phyloP scores from a whole-genome alignment of 805 yeast genomes.

The Nakazawaea anatomiae region DNA sequence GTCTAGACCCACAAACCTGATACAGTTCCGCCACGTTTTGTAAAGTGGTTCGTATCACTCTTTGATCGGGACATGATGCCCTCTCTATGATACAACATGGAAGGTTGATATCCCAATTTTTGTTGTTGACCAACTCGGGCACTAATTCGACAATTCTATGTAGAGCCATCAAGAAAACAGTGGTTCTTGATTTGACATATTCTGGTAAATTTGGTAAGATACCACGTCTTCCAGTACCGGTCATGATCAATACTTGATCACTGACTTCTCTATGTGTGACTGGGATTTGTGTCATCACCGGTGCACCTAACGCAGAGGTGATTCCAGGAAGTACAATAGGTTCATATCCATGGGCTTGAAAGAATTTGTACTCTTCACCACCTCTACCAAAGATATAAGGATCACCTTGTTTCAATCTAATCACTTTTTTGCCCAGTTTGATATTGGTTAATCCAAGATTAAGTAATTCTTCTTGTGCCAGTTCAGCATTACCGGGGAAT shows the following conservation, averaged over 20 bases:
- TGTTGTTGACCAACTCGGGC: conserved; percentile 34
- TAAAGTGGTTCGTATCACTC: conserved; percentile 72
- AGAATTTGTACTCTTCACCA: conserved; percentile 81
- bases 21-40: conserved; percentile 66
- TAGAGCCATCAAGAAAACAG: conserved; percentile 84
- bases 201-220: conserved; percentile 74
- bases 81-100: conserved; percentile 88
- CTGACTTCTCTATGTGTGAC: conserved; percentile 90
- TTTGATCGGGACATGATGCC: conserved; percentile 90
- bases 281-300: conserved; percentile 76
- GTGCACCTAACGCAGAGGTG: conserved; percentile 85
- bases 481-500: conserved; percentile 95
- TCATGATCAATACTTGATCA: conserved; percentile 88
- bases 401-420: conserved; percentile 92
- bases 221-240: conserved; percentile 92
- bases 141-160: conserved; percentile 64
- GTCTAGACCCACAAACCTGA: conserved; percentile 75
- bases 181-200: conserved; percentile 66
- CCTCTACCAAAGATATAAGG: conserved; percentile 97
- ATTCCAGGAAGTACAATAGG: conserved; percentile 84
- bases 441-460: conserved; percentile 65
- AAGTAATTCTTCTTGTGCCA: conserved; percentile 82
- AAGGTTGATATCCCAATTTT: conserved; percentile 60
- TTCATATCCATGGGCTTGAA: conserved; percentile 56
- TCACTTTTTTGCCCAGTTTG: conserved; percentile 66